A percentile compares a stretch with the other conserved stretches of the same genome.
Conservation (phyloP, 768 basidiomycete genomes). For the Candolleomyces eurysporus region DNA sequence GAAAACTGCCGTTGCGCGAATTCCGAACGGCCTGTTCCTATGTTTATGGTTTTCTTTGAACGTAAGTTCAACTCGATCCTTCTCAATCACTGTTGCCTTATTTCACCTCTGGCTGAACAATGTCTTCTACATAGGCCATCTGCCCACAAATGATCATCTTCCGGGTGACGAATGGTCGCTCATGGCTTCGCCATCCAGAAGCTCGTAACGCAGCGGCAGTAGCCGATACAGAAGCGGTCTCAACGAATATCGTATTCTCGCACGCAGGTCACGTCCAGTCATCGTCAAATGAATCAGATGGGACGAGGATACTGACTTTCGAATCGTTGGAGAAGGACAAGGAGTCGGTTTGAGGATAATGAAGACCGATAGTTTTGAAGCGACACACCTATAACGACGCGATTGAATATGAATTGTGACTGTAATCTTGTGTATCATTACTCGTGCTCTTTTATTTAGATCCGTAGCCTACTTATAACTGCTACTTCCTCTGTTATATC, state of each 20-base stretch:
- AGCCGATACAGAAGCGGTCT: background rate
- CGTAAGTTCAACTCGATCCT: background rate
- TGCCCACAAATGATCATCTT: constrained; percentile 8
- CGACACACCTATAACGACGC: too few species aligned
- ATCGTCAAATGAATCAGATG: background rate
- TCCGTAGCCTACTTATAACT: too few species aligned
- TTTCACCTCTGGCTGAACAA: background rate
- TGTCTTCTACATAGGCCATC: background rate
- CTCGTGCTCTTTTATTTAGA: too few species aligned
- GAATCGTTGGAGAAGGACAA: too few species aligned
- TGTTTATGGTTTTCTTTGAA: constrained; percentile 3
- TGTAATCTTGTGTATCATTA: too few species aligned
- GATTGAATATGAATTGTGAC: too few species aligned
- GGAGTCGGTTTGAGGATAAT: too few species aligned
- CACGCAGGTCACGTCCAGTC: background rate
- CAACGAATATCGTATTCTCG: background rate
- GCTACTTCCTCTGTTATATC: too few species aligned
- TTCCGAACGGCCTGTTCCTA: background rate
- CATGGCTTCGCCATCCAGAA: constrained; percentile 1
- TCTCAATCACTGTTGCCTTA: background rate
- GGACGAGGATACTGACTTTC: too few species aligned
- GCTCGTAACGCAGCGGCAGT: background rate
- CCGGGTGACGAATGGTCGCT: constrained; percentile 2
- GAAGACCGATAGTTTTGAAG: too few species aligned
- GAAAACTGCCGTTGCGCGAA: background rate